Base-by-base conservation (phyloP, 306 rosid genomes). In the Malus sylvestris region DNA sequence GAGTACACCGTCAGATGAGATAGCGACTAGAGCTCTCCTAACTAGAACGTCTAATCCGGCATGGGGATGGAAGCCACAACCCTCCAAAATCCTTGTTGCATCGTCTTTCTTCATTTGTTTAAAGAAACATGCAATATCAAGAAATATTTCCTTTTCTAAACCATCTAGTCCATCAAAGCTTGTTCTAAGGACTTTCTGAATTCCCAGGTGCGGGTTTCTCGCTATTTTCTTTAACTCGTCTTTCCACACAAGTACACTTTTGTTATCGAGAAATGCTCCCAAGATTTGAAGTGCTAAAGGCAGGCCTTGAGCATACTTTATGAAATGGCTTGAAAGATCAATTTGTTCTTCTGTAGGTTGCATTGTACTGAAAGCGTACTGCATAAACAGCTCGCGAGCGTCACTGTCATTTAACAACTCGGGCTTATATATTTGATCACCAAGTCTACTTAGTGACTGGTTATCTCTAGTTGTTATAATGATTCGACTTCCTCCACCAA, bases 91-190 rank as follows among this genome's bases (percentile, higher is more conserved):
- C 29, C 76, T 63, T 33, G 20, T 69, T 1, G 80, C 85, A 76
- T 58, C 35, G 52, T 71, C 82, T 42, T 23, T 35, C 20, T 32
- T 42, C 78, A 59, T 84, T 67, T 84, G 88, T 23, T 68, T 83
- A 60, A 86, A 88, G 83, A 86, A 88, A 74, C 87, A 81, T 29
- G 78, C 78, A 51, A 75, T 65, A 64, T 76, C 81, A 9, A 86
- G 65, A 68, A 86, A 74, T 8, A 86, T 61, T 12, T 20, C 67
- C 76, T 69, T 83, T 77, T 81, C 62, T 70, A 22, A 3, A 4
- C 71, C 9, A 63, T 81, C 79, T 40, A 81, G 70, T 23, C 80
- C 84, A 15, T 81, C 76, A 10, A 18, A 81, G 72, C 69, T 81
- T 72, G 72, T 76, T 11, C 67, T 55, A 2, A 81, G 75, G 10